Evolutionary conservation across 2,329 filamentous ascomycete species (phyloP), one percentile per base, ranked within the genome.

Genomic region (Chalara sp.): DNA sequence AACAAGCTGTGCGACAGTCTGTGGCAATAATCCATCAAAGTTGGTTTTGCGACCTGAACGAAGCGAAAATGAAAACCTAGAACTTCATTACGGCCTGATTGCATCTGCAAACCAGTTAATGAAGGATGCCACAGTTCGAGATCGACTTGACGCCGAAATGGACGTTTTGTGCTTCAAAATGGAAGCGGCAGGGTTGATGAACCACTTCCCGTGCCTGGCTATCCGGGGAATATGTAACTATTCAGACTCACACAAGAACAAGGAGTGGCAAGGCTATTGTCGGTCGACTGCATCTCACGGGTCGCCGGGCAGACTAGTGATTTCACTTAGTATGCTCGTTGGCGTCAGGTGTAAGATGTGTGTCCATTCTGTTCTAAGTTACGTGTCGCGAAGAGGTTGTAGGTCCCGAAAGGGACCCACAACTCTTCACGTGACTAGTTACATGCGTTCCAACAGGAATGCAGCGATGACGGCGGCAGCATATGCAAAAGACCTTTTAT

Each of bases 31-130:
- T 50, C 46, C 43, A 48, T 50, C 50, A 48, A 53, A 56, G 30
- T 39, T 39, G 13, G 35, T 13, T 13, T 39, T 13, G 13, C 58
- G 61, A 54, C 8, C 32, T 2, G 47, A 59, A 33, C 51, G 50
- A 13, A 39, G 10, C 13, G 3, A 39, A 39, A 3, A 39, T 13
- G 35, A 39, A 39, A 13, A 39, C 13, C 60, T 62, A 6, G 37
- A 46, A 8, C 53, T 70, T 2, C 66, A 70, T 48, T 67, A 67
- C 32, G 69, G 69, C 0, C 32, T 64, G 0, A 68, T 71, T 48
- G 68, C 65, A 1, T 68, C 63, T 0, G 64, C 43, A 0, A 66
- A 68, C 43, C 49, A 56, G 46, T 46, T 56, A 31, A 56, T 58
- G 47, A 56, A 56, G 48, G 49, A 56, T 45, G 52, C 54, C 30